Evolutionary conservation across 2,329 filamentous ascomycete species (phyloP), one percentile per base, ranked within the genome.

Genomic region (Colletotrichum higginsianum): DNA sequence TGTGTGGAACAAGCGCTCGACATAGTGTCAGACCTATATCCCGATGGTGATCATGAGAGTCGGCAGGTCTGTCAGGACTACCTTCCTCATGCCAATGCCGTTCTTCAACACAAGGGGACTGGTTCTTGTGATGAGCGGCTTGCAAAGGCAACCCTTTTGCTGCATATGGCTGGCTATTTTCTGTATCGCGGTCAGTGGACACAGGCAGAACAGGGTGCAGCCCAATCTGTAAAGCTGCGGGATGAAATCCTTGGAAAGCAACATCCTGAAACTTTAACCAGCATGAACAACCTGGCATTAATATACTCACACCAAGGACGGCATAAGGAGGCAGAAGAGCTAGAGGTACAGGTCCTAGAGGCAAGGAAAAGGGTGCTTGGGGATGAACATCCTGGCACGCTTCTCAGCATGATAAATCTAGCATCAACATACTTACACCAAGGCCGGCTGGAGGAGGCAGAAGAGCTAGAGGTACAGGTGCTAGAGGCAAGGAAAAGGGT

Each of bases 71-170:
- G 74, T 26, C 44, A 35, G 4, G 61, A 63, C 23, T 77, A 76
- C 52, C 74, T 79, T 23, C 75, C 78, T 13, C 78, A 79, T 67
- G 75, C 67, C 2, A 61, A 73, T 70, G 70, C 74, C 4, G 73
- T 78, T 3, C 30, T 62, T 1, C 46, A n/a, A 26, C 13, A 9
- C 3, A 13, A 35, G 11, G 16, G 9, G 12, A 8, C 12, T 2
- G 2, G 16, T 16, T 56, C 38, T 4, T 1, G 16, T 3, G 8
- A 38, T 6, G 23, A n/a, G 16, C 7, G 38, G 1, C 23, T 57
- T 26, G 6, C 21, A 15, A 57, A 26, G 11, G 50, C 61, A 12
- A 2, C 5, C 11, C 61, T 64, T 2, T 56, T 44, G 6, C 0
- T 16, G 6, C 2, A 7, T 11, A 7, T 35, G 2, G 23, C n/a